phyloP scores from a whole-genome alignment of 73 alveolate genomes.

The Diophrys sp. region DNA sequence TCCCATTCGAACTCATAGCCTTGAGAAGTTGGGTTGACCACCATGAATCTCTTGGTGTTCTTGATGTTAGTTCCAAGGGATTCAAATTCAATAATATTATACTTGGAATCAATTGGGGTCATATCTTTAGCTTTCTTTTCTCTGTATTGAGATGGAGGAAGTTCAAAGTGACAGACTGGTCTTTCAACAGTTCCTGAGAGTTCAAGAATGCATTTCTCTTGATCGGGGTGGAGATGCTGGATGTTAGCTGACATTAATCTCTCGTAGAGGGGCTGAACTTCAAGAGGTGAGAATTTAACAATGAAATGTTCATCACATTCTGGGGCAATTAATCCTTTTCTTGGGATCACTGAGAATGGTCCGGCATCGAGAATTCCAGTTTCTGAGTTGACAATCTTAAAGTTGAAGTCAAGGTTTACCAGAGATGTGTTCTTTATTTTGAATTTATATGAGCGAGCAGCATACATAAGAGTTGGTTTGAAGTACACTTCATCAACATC shows the following conservation, averaged over 20 bases:
- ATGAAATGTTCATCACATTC: constrained; percentile 94
- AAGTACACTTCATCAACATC: constrained; percentile 78
- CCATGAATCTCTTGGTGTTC: constrained; percentile 98
- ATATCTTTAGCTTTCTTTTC: constrained; percentile 94
- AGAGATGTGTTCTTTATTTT: constrained; percentile 85
- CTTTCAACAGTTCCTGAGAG: constrained; percentile 95
- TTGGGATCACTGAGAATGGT: constrained; percentile 87
- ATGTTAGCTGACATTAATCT: constrained; percentile 88
- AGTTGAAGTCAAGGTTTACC: constrained; percentile 82
- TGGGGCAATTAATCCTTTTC: constrained; percentile 90
- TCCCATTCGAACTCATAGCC: constrained; percentile 99
- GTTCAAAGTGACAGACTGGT: constrained; percentile 96
- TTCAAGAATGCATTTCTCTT: constrained; percentile 87
- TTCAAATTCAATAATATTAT: constrained; percentile 94
- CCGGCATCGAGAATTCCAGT: constrained; percentile 95
- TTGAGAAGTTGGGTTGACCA: constrained; percentile 98
- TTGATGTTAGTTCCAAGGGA: constrained; percentile 97
- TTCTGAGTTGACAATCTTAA: constrained; percentile 83
- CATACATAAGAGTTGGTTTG: constrained; percentile 96
- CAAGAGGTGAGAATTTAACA: constrained; percentile 94
- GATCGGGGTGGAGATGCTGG: constrained; percentile 83
- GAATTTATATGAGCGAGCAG: constrained; percentile 91
- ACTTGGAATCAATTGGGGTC: constrained; percentile 65
- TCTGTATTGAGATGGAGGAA: constrained; percentile 78
- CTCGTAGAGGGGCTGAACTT: constrained; percentile 89